Evolutionary conservation across 257 asterid species (phyloP).

Genomic region (Lycium barbarum): DNA sequence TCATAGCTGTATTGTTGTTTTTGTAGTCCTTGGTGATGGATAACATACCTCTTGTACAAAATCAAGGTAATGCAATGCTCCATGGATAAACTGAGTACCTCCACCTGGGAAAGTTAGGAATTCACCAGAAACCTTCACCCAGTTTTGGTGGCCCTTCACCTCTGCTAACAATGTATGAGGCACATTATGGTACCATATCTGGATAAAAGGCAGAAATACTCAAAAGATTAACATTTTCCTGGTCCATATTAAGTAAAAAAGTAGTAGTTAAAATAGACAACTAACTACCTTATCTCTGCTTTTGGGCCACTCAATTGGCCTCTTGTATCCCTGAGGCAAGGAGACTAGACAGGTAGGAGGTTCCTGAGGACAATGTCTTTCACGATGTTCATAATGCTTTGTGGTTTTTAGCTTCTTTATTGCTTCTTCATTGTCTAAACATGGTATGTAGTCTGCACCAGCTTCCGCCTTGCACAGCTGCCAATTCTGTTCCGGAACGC

Average conservation of each 20-base stretch:
- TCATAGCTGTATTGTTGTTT: not conserved
- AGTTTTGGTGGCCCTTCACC: slow-evolving; percentile 89
- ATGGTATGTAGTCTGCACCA: slow-evolving; percentile 81
- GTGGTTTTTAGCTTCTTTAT: slow-evolving; percentile 57
- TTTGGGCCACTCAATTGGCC: slow-evolving; percentile 74
- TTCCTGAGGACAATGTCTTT: slow-evolving; percentile 83
- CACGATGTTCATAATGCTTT: slow-evolving; percentile 78
- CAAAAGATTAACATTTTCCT: not conserved
- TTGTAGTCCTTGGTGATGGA: slow-evolving; percentile 21
- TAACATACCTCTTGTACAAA: slow-evolving; percentile 72
- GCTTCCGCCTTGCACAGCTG: slow-evolving; percentile 73
- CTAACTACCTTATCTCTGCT: slow-evolving; percentile 82
- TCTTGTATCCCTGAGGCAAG: slow-evolving; percentile 72
- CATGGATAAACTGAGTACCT: slow-evolving; percentile 91
- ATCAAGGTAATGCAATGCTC: slow-evolving; percentile 85
- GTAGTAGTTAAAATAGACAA: not conserved
- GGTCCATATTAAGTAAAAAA: not conserved
- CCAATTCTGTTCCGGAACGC: slow-evolving; percentile 52
- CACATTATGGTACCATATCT: slow-evolving; percentile 92
- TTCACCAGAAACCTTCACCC: slow-evolving; percentile 90
- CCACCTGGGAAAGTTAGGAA: slow-evolving; percentile 95
- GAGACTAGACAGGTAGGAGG: slow-evolving; percentile 83
- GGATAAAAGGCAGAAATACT: slow-evolving; percentile 29
- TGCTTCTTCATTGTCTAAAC: slow-evolving; percentile 82
- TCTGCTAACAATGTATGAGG: slow-evolving; percentile 77